Base-by-base conservation (phyloP, 352 stramenopile species). In the Peronospora destructor region DNA sequence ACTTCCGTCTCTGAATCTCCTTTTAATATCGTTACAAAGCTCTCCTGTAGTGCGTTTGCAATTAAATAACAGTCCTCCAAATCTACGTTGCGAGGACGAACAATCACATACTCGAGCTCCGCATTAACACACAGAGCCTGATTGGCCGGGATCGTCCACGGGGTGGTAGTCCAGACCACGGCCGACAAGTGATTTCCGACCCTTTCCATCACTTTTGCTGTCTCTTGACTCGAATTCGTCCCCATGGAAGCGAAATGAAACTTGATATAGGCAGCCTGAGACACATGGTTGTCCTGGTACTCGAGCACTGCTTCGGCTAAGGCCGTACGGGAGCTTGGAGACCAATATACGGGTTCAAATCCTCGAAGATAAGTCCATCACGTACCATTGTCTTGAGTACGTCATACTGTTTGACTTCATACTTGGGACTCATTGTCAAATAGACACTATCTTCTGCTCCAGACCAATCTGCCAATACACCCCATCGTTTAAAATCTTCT, bases 301-400 rank as follows among this genome's bases (percentile, higher is more conserved):
- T 99, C 96, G 33, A 99, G 76, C 70, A 99, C 97, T 0, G 96
- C 95, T 70, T 99, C 97, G 13, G 97, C 97, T 14, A 99, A 72
- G n/a, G 97, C 96, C 11, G 96, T 99, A 32, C 80, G 69, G 16
- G 91, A 98, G 14, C 94, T 98, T 38, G 96, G 95, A 36, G 92
- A 98, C 95, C 96, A 99, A 73, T 98, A 97, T 4, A 99, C 96
- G 5, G 97, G 97, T 72, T 99, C 99, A 41, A 94, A 87, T 5
- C 96, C 97, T n/a, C 96, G 76, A 60, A 98, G 38, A 99, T 94
- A 53, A 97, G 85, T n/a, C 93, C 94, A 28, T 97, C 79, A 37
- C 87, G 64, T 38, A 98, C 93, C 94, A 99, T 98, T 52, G 95
- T 71, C 60, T 96, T 96, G 60, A 99, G 97, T 19, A 98, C 87